Conservation (phyloP, 108 stramenopile species). For the Nitzschia sp. region DNA sequence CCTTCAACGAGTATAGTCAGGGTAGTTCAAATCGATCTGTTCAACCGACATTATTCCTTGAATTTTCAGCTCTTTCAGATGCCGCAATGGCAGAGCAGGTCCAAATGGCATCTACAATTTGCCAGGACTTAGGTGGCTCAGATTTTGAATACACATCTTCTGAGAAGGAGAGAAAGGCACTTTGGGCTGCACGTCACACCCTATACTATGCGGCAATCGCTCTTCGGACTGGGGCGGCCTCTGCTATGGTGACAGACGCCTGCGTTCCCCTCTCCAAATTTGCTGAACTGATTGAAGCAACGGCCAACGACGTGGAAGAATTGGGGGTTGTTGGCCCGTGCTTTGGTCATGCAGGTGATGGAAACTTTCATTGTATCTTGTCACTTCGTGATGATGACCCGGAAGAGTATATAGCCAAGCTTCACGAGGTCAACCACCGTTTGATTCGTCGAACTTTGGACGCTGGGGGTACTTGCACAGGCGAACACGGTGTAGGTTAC, state of each 20-base stretch:
- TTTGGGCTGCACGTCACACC: conserved; percentile 88
- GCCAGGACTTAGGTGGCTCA: conserved; percentile 53
- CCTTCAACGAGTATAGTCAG: conserved; percentile 55
- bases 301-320: conserved; percentile 62
- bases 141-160: conserved; percentile 56
- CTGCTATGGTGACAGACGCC: conserved; percentile 82
- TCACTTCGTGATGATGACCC: conserved; percentile 67
- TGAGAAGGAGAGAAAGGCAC: conserved; percentile 59
- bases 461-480: conserved; percentile 94
- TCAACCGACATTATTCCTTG: conserved; percentile 75
- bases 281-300: conserved; percentile 74
- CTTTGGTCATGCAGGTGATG: conserved; percentile 97
- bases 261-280: conserved; percentile 93
- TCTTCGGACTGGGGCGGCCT: conserved; percentile 55
- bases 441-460: conserved; percentile 63
- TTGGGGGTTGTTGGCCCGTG: conserved; percentile 77
- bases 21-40: conserved; percentile 13
- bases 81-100: conserved; percentile 49
- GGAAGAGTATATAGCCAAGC: conserved; percentile 61
- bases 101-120: conserved; percentile 45
- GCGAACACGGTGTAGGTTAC: conserved; percentile 95
- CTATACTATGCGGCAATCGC: conserved; percentile 78
- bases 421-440: conserved; percentile 61
- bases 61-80: conserved; percentile 68
- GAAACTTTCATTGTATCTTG: conserved; percentile 94